Percentiles rank a stretch among this genome's conserved stretches.
Conservation (phyloP, 768 basidiomycete genomes). For the Amyloporia xantha region DNA sequence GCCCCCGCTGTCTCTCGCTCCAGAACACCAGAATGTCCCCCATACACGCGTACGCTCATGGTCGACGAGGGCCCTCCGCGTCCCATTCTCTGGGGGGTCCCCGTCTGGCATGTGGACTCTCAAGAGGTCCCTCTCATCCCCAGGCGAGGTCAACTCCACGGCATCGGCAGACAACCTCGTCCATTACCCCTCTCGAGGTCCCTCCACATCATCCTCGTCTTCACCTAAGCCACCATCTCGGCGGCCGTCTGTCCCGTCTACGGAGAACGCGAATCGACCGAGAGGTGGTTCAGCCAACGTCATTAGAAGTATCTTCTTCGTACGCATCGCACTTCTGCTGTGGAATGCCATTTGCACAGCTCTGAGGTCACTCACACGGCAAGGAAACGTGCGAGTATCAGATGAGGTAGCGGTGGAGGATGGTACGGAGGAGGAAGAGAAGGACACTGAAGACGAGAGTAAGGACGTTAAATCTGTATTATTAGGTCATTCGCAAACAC, state of each 20-base stretch:
- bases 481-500: constrained; percentile 19
- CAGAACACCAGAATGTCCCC: constrained; percentile 13
- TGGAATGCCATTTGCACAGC: constrained; percentile 65
- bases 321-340: constrained; percentile 59
- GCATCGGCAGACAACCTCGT: neutral
- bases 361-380: constrained; percentile 41
- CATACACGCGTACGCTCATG: constrained; percentile 47
- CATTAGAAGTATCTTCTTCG: constrained; percentile 54
- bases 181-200: constrained; percentile 2
- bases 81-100: constrained; percentile 27
- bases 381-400: constrained; percentile 12
- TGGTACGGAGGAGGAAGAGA: constrained; percentile 25
- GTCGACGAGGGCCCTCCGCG: constrained; percentile 48
- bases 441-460: constrained; percentile 30
- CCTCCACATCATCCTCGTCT: constrained; percentile 2
- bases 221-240: constrained; percentile 13
- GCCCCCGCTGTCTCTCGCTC: constrained; percentile 22
- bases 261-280: constrained; percentile 20
- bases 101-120: constrained; percentile 29
- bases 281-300: constrained; percentile 9
- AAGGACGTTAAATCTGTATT: constrained; percentile 25
- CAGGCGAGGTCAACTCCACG: constrained; percentile 37
- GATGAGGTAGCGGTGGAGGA: constrained; percentile 25
- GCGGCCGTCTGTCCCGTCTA: constrained; percentile 20
- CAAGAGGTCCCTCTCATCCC: constrained; percentile 60